Base-by-base conservation (phyloP, 2,329 filamentous ascomycete species). In the Chaetomiaceae sp. region DNA sequence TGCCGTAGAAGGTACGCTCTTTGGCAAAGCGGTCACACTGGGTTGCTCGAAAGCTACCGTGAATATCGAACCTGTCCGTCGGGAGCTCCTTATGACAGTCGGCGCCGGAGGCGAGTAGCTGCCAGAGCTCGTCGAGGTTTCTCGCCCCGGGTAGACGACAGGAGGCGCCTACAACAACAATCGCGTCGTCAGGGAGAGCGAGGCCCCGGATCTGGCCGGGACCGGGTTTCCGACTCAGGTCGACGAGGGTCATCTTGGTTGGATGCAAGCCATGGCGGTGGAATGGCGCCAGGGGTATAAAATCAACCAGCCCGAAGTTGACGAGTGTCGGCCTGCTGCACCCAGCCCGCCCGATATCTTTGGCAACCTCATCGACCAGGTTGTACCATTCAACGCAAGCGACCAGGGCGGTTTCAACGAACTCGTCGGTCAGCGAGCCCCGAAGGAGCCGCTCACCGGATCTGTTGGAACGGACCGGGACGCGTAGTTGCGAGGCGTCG, bases 341-440 rank as follows among this genome's bases (percentile, higher is more conserved):
- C 13, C 20, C 13, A 40, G 12, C 41, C 3, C 0, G 35, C 16
- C 19, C 17, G 1, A 53, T 16, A 17, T 53, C 41, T 3, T 37
- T 12, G 9, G 45, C 51, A 6, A 53, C 20, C 30, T 46, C 20
- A 12, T 30, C 16, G 10, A 49, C 19, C 2, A 53, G 35, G 10
- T 12, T 49, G 25, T 31, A 53, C 51, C 51, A 53, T n/a, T 53
- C 51, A 27, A 41, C 49, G 5, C 45, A 23, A 10, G 51, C 45
- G 23, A 46, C 41, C 30, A 53, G 21, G 35, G 49, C 43, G 16
- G 45, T 49, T 17, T 34, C 39, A 21, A 53, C 31, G 30, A 49
- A 5, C 23, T 53, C 51, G 7, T 53, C 45, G 17, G 44, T 37
- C 16, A 53, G 44, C 4, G 44, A 37, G 19, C 30, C 41, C 13